phyloP scores from a whole-genome alignment of 1,284 basidiomycete species.

The Marasmius oreades region DNA sequence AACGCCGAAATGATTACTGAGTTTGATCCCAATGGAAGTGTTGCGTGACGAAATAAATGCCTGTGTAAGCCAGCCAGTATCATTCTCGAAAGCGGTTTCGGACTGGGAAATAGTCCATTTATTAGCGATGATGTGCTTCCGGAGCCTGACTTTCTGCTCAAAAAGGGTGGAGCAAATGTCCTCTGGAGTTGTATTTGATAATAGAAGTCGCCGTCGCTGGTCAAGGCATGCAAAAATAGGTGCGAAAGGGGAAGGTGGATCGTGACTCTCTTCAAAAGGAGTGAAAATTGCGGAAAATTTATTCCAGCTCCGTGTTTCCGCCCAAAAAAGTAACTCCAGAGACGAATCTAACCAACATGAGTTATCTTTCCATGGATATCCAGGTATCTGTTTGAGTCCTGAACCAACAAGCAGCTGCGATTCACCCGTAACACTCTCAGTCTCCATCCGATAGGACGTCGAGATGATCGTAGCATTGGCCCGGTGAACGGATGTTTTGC shows the following conservation, averaged over 20 bases:
- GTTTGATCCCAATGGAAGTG: not conserved
- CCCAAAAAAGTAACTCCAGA: not conserved
- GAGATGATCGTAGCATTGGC: not conserved
- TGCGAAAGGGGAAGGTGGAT: not conserved
- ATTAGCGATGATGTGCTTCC: no score
- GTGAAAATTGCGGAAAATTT: not conserved
- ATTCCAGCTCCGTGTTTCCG: not conserved
- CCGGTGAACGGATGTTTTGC: not conserved
- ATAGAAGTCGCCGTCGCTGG: not conserved
- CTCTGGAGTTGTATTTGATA: not conserved
- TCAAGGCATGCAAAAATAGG: not conserved
- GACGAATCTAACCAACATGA: no score
- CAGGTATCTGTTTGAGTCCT: not conserved
- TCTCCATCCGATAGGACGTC: not conserved
- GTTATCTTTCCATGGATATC: not conserved
- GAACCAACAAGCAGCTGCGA: not conserved
- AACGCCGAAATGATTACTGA: not conserved
- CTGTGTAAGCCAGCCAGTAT: no score
- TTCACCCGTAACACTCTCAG: not conserved
- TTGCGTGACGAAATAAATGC: not conserved
- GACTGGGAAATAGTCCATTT: no score
- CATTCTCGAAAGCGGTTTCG: no score
- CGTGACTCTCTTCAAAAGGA: not conserved
- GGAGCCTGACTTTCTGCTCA: not conserved
- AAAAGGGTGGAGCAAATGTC: not conserved